Percentiles rank a stretch among this genome's conserved stretches.
phyloP scores from a whole-genome alignment of 1,284 basidiomycete genomes.

The Ceratobasidium sp. region DNA sequence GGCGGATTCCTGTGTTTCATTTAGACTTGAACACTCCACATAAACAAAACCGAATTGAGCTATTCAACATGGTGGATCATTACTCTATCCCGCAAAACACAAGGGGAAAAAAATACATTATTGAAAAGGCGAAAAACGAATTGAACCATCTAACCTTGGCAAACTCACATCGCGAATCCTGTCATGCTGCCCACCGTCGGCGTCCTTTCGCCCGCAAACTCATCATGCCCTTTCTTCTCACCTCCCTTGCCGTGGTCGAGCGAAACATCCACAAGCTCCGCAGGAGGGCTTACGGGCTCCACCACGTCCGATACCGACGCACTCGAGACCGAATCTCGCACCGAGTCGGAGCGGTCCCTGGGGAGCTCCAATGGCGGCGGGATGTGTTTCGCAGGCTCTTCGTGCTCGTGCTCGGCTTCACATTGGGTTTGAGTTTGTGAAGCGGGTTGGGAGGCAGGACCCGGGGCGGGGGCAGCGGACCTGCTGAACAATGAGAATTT shows the following conservation, averaged over 20 bases:
- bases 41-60: background rate
- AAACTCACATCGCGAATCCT: slow-evolving; percentile 34
- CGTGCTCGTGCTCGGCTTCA: slow-evolving; percentile 25
- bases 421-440: slow-evolving; percentile 21
- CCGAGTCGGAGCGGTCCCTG: slow-evolving; percentile 1
- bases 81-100: background rate
- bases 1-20: background rate
- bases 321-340: slow-evolving; percentile 34
- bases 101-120: slow-evolving; percentile 12
- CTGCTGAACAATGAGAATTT: slow-evolving; percentile 19
- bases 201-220: slow-evolving; percentile 29
- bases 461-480: background rate
- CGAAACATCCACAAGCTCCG: slow-evolving; percentile 27
- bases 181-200: slow-evolving; percentile 28
- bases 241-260: slow-evolving; percentile 8
- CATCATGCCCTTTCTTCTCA: slow-evolving; percentile 18
- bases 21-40: background rate
- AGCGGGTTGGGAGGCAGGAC: background rate
- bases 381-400: slow-evolving; percentile 21
- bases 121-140: slow-evolving; percentile 1
- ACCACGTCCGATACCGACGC: slow-evolving; percentile 19
- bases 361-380: slow-evolving; percentile 20
- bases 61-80: slow-evolving; percentile 18
- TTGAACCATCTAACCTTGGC: background rate
- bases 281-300: slow-evolving; percentile 33